These are phyloP conservation scores for Knoxdaviesia proteae DNA, from an alignment of 2,329 filamentous ascomycete species.

Conservation along the genomic window DNA sequence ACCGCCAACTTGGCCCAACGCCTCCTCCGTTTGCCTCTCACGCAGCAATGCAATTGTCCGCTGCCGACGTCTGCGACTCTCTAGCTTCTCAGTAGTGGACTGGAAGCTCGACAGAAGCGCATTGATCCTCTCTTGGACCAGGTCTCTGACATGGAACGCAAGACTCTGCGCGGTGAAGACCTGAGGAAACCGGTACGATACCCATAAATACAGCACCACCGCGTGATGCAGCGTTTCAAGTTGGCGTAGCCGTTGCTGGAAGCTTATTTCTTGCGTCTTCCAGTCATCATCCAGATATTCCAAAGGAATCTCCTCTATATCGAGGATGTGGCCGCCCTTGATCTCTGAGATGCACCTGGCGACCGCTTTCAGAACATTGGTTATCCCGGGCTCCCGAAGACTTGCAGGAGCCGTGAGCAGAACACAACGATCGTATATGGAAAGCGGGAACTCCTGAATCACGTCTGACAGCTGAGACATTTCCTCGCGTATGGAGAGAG, in stretches of 20 bases:
- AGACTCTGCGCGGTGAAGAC: constrained; percentile 57
- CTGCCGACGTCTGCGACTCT: constrained; percentile 11
- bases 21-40: constrained; percentile 6
- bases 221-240: constrained; percentile 66
- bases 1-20: constrained; percentile 7
- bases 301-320: constrained; percentile 49
- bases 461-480: constrained; percentile 47
- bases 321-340: constrained; percentile 44
- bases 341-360: constrained; percentile 51
- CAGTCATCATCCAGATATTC: constrained; percentile 50
- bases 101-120: constrained; percentile 26
- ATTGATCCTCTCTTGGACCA: constrained; percentile 57
- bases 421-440: constrained; percentile 41
- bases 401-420: constrained; percentile 44
- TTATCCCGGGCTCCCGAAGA: constrained; percentile 26
- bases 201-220: constrained; percentile 76
- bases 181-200: constrained; percentile 72
- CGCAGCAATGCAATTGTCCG: constrained; percentile 5
- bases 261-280: constrained; percentile 13
- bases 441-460: constrained; percentile 52
- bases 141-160: constrained; percentile 56
- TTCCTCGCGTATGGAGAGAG: constrained; percentile 37
- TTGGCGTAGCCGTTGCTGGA: constrained; percentile 36
- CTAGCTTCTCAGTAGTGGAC: constrained; percentile 16
- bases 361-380: constrained; percentile 35